These are phyloP conservation scores for Hanseniaspora nectarophila DNA, from an alignment of 805 yeast genomes.

Conservation along the genomic window DNA sequence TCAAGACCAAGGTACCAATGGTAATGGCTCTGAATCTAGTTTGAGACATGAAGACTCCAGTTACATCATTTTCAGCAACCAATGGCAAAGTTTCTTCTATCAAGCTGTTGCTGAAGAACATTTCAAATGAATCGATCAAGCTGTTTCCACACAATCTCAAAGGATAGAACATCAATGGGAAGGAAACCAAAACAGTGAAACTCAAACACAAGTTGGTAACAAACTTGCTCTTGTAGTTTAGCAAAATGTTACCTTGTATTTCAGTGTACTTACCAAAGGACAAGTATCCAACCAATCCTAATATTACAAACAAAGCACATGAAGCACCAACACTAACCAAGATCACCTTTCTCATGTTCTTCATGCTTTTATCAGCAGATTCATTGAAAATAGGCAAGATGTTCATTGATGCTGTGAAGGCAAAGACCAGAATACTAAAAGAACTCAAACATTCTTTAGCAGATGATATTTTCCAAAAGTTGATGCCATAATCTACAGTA, in stretches of 20 bases:
- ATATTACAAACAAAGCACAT: conserved; percentile 44
- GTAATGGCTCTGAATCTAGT: conserved; percentile 30
- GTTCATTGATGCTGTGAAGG: conserved; percentile 73
- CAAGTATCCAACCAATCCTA: conserved; percentile 59
- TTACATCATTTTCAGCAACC: neutral
- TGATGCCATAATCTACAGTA: conserved; percentile 10
- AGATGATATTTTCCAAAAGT: conserved; percentile 33
- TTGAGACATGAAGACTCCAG: conserved; percentile 18
- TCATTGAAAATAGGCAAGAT: conserved; percentile 68
- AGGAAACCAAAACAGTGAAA: conserved; percentile 62
- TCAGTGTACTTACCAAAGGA: conserved; percentile 48
- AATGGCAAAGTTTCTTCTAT: conserved; percentile 2
- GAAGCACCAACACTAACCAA: conserved; percentile 42
- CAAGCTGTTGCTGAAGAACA: neutral
- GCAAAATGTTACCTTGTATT: conserved; percentile 54
- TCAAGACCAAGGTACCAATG: conserved; percentile 34
- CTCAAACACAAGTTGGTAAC: conserved; percentile 47
- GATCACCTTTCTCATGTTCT: conserved; percentile 37
- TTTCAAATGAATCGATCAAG: conserved; percentile 39
- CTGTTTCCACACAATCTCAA: conserved; percentile 64
- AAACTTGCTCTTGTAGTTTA: conserved; percentile 50
- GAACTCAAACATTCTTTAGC: conserved; percentile 42
- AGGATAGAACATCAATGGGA: conserved; percentile 73
- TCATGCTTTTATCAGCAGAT: conserved; percentile 41
- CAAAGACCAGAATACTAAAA: conserved; percentile 64